Conservation (phyloP, 192 early-diverging fungal species). For the Mortierella alpina region DNA sequence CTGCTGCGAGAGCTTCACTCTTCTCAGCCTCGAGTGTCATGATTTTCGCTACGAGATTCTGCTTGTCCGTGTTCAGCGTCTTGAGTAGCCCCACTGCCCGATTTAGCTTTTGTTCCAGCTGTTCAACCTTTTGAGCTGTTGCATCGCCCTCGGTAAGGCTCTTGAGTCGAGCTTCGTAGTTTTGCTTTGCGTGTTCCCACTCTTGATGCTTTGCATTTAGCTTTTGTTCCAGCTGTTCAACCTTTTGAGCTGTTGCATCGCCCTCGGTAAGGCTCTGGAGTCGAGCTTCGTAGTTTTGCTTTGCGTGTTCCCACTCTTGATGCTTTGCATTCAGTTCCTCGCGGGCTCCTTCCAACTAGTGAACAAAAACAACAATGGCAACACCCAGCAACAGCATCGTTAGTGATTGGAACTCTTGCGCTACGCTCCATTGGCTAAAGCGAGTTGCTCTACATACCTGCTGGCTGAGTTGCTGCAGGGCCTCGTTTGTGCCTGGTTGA, state of each 20-base stretch:
- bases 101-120: slow-evolving; percentile 29
- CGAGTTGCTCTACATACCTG: slow-evolving; percentile 17
- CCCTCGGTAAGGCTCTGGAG: slow-evolving; percentile 35
- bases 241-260: slow-evolving; percentile 38
- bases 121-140: slow-evolving; percentile 42
- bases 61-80: slow-evolving; percentile 29
- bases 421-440: neutral
- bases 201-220: slow-evolving; percentile 38
- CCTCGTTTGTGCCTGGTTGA: slow-evolving; percentile 21
- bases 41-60: slow-evolving; percentile 18
- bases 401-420: too few relatives aligned
- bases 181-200: slow-evolving; percentile 40
- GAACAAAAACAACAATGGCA: neutral
- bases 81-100: slow-evolving; percentile 29
- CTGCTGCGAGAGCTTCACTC: slow-evolving; percentile 1
- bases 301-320: slow-evolving; percentile 46
- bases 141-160: slow-evolving; percentile 34
- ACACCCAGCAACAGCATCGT: neutral
- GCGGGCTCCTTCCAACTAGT: slow-evolving; percentile 24
- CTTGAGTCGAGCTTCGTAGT: slow-evolving; percentile 39
- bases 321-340: slow-evolving; percentile 29
- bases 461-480: slow-evolving; percentile 23
- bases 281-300: slow-evolving; percentile 35
- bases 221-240: slow-evolving; percentile 36
- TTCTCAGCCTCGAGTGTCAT: slow-evolving; percentile 14